Evolutionary conservation across 257 asterid genomes (phyloP).

Genomic region (Catharanthus roseus): DNA sequence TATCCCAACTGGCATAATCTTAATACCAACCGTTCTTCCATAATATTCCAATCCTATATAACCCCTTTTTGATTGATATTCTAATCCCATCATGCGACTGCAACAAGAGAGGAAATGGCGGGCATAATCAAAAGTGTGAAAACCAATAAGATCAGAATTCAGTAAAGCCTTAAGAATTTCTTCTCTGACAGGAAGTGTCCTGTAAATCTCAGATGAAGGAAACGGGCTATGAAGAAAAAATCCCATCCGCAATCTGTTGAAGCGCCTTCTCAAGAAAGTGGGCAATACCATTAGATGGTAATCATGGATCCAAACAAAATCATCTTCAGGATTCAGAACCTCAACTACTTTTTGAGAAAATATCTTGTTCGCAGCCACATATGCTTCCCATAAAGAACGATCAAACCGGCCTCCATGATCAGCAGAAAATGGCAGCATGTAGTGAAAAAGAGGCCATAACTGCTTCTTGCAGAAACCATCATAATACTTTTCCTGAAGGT

Average conservation of each 20-base stretch:
- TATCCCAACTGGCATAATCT: slow-evolving; percentile 93
- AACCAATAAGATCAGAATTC: slow-evolving; percentile 80
- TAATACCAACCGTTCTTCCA: slow-evolving; percentile 89
- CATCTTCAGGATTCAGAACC: slow-evolving; percentile 81
- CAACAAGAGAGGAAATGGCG: slow-evolving; percentile 91
- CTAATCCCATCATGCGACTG: slow-evolving; percentile 91
- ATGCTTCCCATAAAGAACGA: slow-evolving; percentile 77
- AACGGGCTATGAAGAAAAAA: slow-evolving; percentile 92
- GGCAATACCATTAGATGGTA: slow-evolving; percentile 88
- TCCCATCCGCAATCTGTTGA: slow-evolving; percentile 74
- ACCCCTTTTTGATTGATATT: slow-evolving; percentile 85
- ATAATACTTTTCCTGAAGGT: slow-evolving; percentile 51
- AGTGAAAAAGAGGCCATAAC: slow-evolving; percentile 79
- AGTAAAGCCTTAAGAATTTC: slow-evolving; percentile 86
- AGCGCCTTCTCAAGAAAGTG: slow-evolving; percentile 75
- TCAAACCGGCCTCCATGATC: slow-evolving; percentile 76
- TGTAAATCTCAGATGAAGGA: slow-evolving; percentile 85
- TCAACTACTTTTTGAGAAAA: slow-evolving; percentile 74
- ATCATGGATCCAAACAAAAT: slow-evolving; percentile 83
- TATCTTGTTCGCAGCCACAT: slow-evolving; percentile 69
- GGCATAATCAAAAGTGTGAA: slow-evolving; percentile 92
- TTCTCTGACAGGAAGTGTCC: slow-evolving; percentile 89
- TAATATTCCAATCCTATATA: slow-evolving; percentile 83
- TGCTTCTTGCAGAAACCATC: slow-evolving; percentile 85
- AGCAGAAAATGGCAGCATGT: slow-evolving; percentile 71